Percentiles rank a stretch among this genome's conserved stretches.
Evolutionary conservation across 805 yeast species (phyloP).

Genomic region (Yarrowia deformans): DNA sequence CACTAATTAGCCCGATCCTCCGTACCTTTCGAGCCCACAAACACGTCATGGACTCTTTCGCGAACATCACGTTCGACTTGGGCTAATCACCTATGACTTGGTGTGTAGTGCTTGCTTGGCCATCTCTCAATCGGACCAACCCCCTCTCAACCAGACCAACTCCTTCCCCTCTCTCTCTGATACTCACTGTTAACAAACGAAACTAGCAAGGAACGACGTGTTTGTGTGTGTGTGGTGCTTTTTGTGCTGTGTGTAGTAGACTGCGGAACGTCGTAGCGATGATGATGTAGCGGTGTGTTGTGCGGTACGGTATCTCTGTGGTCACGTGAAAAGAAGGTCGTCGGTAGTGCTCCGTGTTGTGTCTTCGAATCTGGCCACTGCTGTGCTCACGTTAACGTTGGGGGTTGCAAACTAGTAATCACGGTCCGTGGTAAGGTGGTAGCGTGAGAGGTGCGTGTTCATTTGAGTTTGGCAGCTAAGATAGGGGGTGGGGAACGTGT

Average conservation of each 20-base stretch:
- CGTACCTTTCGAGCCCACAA: too few species aligned
- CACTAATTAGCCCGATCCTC: too few species aligned
- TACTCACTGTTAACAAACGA: conserved; percentile 28
- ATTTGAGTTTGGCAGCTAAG: conserved; percentile 30
- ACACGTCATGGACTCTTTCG: too few species aligned
- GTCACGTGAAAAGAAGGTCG: background rate
- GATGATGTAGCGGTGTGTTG: background rate
- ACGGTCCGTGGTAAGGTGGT: conserved; percentile 24
- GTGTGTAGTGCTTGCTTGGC: too few species aligned
- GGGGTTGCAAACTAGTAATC: background rate
- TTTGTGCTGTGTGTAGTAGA: background rate
- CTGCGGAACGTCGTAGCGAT: background rate
- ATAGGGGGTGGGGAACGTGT: conserved; percentile 23
- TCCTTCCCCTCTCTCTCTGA: background rate
- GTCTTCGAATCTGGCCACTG: background rate
- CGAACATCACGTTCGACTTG: too few species aligned
- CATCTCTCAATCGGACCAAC: background rate
- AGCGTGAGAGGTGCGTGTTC: conserved; percentile 32
- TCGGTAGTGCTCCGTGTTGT: background rate
- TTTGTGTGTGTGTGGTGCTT: conserved; percentile 12
- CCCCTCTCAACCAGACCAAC: background rate
- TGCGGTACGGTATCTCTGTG: background rate
- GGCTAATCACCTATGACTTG: too few species aligned
- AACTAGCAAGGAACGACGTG: conserved; percentile 28
- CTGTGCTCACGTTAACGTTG: background rate